Conservation (phyloP, 331 rosid genomes). For the Malus hybrid region DNA sequence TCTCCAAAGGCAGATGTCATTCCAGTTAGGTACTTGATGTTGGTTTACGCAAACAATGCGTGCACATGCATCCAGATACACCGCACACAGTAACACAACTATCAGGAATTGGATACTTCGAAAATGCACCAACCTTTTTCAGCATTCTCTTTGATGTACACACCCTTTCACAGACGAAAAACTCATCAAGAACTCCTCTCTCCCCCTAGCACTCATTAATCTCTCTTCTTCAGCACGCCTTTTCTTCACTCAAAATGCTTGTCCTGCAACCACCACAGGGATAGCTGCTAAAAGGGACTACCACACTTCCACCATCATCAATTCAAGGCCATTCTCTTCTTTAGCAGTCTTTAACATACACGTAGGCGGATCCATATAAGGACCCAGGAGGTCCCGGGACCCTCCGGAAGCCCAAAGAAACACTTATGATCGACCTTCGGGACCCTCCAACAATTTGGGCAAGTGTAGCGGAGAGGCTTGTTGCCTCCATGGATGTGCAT, state of each 20-base stretch:
- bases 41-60: slow-evolving; percentile 92
- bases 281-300: slow-evolving; percentile 78
- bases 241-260: slow-evolving; percentile 63
- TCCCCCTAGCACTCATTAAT: slow-evolving; percentile 60
- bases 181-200: slow-evolving; percentile 79
- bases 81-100: slow-evolving; percentile 95
- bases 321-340: slow-evolving; percentile 17
- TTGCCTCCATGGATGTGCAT: no score
- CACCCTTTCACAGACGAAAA: slow-evolving; percentile 87
- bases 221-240: slow-evolving; percentile 60
- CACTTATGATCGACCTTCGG: no score
- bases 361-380: no score
- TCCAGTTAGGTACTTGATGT: slow-evolving; percentile 79
- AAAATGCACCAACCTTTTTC: slow-evolving; percentile 81
- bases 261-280: slow-evolving; percentile 77
- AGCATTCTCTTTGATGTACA: slow-evolving; percentile 87
- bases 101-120: slow-evolving; percentile 92
- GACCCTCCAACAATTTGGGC: no score
- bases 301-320: slow-evolving; percentile 81
- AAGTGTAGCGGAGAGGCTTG: no score
- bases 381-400: no score
- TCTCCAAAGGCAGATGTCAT: slow-evolving; percentile 75
- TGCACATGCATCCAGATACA: slow-evolving; percentile 79
- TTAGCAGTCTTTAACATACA: neutral
- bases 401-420: no score